Conservation (phyloP, 2,329 filamentous ascomycete species). For the Bimuria novae-zelandiae region DNA sequence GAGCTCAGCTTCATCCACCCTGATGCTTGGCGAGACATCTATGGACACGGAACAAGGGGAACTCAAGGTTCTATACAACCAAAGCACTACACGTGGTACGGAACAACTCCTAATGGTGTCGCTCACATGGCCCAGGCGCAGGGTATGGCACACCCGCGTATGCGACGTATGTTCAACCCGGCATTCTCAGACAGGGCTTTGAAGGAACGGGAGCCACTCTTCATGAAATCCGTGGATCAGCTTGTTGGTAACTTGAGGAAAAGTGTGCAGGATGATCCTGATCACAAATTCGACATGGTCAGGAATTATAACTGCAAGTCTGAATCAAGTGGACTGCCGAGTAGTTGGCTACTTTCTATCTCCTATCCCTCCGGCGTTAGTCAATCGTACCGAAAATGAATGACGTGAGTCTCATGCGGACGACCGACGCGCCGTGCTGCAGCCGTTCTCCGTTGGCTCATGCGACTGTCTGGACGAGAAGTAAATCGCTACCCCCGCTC, state of each 20-base stretch:
- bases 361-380: too few relatives aligned
- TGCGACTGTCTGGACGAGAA: slow-evolving; percentile 47
- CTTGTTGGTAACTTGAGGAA: too few relatives aligned
- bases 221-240: slow-evolving; percentile 49
- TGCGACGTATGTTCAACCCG: slow-evolving; percentile 47
- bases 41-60: slow-evolving; percentile 38
- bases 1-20: slow-evolving; percentile 48
- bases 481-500: slow-evolving; percentile 31
- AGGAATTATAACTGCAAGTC: too few relatives aligned
- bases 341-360: too few relatives aligned
- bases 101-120: slow-evolving; percentile 30
- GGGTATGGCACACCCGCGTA: slow-evolving; percentile 46
- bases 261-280: too few relatives aligned
- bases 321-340: too few relatives aligned
- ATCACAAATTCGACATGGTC: too few relatives aligned
- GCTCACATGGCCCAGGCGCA: slow-evolving; percentile 34
- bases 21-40: slow-evolving; percentile 43
- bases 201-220: slow-evolving; percentile 47
- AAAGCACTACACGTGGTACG: slow-evolving; percentile 25
- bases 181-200: slow-evolving; percentile 51
- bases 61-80: slow-evolving; percentile 14
- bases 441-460: slow-evolving; percentile 52
- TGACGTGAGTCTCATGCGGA: too few relatives aligned
- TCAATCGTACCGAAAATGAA: too few relatives aligned
- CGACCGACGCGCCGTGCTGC: too few relatives aligned